These are phyloP conservation scores for Cryoendolithus antarcticus DNA, from an alignment of 2,329 filamentous ascomycete genomes.

Conservation along the genomic window DNA sequence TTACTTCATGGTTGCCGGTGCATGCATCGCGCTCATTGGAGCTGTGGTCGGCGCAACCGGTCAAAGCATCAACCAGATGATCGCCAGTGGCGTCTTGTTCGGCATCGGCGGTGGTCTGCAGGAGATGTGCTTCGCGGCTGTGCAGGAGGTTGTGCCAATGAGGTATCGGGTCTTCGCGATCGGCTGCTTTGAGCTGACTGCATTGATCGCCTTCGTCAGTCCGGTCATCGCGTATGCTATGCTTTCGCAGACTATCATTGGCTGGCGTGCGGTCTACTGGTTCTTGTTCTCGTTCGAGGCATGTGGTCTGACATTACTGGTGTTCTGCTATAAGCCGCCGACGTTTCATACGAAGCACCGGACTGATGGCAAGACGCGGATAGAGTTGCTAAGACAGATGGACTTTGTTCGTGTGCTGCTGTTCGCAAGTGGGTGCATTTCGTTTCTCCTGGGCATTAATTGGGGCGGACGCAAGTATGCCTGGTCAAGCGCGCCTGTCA, in stretches of 20 bases:
- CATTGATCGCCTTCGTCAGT: conserved; percentile 10
- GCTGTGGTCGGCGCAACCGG: conserved; percentile 18
- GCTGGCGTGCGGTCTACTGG: too few species aligned
- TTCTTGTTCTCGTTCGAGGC: too few species aligned
- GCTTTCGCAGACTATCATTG: too few species aligned
- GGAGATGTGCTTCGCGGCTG: conserved; percentile 17
- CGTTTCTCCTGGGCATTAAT: too few species aligned
- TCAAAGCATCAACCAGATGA: conserved; percentile 17
- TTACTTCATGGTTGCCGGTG: conserved; percentile 25
- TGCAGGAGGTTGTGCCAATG: conserved; percentile 20
- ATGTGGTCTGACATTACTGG: conserved; percentile 18
- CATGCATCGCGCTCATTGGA: conserved; percentile 13
- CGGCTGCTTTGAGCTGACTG: conserved; percentile 13
- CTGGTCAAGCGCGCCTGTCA: too few species aligned
- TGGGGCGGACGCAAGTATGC: too few species aligned
- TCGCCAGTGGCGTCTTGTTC: conserved; percentile 16
- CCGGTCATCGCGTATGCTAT: too few species aligned
- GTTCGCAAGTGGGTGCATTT: too few species aligned
- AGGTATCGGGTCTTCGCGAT: conserved; percentile 21
- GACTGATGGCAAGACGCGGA: conserved; percentile 16
- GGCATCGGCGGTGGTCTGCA: conserved; percentile 17
- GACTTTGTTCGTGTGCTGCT: conserved; percentile 24
- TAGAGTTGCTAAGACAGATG: conserved; percentile 28
- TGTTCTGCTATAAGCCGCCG: conserved; percentile 21
- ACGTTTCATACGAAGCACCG: conserved; percentile 21